Evolutionary conservation across 306 rosid species (phyloP).

Genomic region (Sicyos edulis): DNA sequence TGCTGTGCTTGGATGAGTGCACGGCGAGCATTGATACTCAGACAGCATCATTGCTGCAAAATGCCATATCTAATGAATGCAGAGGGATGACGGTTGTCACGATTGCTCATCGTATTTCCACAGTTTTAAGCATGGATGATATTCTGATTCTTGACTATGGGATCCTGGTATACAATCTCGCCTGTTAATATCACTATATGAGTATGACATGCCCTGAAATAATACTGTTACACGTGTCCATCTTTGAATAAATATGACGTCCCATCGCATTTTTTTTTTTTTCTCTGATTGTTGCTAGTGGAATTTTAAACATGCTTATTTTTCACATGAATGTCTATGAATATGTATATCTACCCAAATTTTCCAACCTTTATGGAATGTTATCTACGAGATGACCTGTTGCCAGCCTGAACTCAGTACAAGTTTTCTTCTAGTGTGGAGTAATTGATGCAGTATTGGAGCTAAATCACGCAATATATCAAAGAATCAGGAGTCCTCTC

Average conservation of each 20-base stretch:
- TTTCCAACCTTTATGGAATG: background rate
- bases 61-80: constrained; percentile 66
- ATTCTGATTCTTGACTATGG: constrained; percentile 79
- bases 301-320: constrained; percentile 2
- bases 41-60: constrained; percentile 77
- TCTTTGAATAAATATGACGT: background rate
- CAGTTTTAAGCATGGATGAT: constrained; percentile 68
- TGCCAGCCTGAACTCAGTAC: background rate
- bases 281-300: background rate
- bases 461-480: background rate
- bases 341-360: background rate
- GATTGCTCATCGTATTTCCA: constrained; percentile 93
- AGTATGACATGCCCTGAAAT: background rate
- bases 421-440: background rate
- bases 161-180: constrained; percentile 49
- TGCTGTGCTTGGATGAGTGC: constrained; percentile 95
- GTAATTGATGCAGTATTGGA: background rate
- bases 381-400: background rate
- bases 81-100: constrained; percentile 76
- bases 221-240: background rate
- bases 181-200: background rate
- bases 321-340: background rate
- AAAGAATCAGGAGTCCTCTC: background rate
- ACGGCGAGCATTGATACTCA: constrained; percentile 80
- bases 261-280: too few relatives aligned